Percentiles rank a stretch among this genome's conserved stretches.
Conservation (phyloP, 1,284 basidiomycete species). For the Ustilago lituana region DNA sequence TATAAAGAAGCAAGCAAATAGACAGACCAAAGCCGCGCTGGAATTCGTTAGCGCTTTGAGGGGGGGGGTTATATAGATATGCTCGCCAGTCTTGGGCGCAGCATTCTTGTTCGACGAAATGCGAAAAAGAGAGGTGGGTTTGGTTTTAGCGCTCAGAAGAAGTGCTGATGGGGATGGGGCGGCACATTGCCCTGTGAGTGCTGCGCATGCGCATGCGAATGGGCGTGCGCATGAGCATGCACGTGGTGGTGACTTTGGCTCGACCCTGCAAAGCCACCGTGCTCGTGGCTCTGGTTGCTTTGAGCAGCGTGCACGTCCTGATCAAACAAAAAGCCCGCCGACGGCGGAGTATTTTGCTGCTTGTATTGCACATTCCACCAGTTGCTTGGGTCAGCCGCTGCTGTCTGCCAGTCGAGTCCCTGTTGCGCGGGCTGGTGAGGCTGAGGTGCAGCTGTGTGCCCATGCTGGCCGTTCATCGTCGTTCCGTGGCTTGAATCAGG, state of each 20-base stretch:
- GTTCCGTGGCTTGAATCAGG: slow-evolving; percentile 21
- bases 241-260: slow-evolving; percentile 6
- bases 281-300: background rate
- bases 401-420: slow-evolving; percentile 32
- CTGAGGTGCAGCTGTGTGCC: slow-evolving; percentile 3
- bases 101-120: too few species aligned
- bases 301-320: slow-evolving; percentile 9
- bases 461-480: background rate
- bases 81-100: too few species aligned
- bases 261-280: slow-evolving; percentile 3
- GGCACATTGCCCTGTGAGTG: too few species aligned
- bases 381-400: slow-evolving; percentile 17
- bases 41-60: too few species aligned
- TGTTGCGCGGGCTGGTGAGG: slow-evolving; percentile 6
- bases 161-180: slow-evolving; percentile 20
- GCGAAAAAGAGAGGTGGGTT: slow-evolving; percentile 6
- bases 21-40: too few species aligned
- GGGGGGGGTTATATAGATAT: too few species aligned
- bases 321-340: slow-evolving; percentile 26
- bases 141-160: slow-evolving; percentile 10
- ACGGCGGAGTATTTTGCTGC: slow-evolving; percentile 26
- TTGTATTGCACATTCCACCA: slow-evolving; percentile 48
- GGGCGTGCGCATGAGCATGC: slow-evolving; percentile 14
- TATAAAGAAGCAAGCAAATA: too few species aligned
- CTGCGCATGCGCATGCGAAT: too few species aligned